Evolutionary conservation across 495 filamentous ascomycete species (phyloP), one percentile per base, ranked within the genome.

Genomic region (Viridothelium virens): DNA sequence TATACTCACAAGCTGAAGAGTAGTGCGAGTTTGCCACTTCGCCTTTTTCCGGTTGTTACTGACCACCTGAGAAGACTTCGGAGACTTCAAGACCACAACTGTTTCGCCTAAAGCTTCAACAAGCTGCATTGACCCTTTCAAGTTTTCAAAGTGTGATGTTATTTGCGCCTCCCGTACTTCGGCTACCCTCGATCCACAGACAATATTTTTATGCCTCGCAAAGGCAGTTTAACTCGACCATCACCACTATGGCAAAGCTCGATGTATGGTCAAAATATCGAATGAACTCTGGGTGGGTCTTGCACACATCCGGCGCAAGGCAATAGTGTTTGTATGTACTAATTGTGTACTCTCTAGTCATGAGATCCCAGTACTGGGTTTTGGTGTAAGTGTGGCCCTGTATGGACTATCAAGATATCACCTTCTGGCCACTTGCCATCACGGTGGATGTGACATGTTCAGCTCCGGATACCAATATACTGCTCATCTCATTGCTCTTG

Each of bases 291-390:
- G 90, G 91, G 64, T 87, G 87, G 36, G 53, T 7, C 31, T 18
- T 9, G 53, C 31, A 2, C 53, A 34, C 5, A 59, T 44, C 6
- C 41, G 7, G 14, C 6, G 14, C 31, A 33, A 36, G 11, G 53
- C 11, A 36, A 7, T 10, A 5, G 31, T 36, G 33, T 59, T 10
- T 9, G 53, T 1, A 34, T n/a, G 7, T 59, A 36, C 33, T 7
- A 59, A 10, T 9, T 59, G 7, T 36, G 3, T 59, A 59, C 25
- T 3, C 18, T 36, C n/a, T 59, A 59, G 53, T 3, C 18, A 59
- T 74, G 85, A 91, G 65, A 91, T 95, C 46, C 91, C 91, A 0
- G 75, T 82, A 10, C 70, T 93, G 46, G 90, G 90, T 2, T 91
- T 85, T 70, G 89, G 88, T 62, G 87, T 89, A 81, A 72, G 86